Base-by-base conservation (phyloP, 768 basidiomycete genomes). In the Jaapia argillacea region DNA sequence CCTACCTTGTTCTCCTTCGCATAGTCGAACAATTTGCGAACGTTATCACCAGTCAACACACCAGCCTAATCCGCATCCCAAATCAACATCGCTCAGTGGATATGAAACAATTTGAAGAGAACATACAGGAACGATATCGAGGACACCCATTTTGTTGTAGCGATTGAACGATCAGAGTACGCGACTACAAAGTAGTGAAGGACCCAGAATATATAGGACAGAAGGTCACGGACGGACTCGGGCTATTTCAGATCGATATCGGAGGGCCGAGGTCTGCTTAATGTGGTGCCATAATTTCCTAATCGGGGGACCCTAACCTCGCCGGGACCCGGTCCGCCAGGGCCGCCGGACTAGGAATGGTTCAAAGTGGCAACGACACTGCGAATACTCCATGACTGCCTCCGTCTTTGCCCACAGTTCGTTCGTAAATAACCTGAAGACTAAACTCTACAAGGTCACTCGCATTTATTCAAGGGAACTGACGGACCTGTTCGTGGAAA, bases 21-120 rank as follows among this genome's bases (percentile, higher is more conserved):
- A 62, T 94, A 96, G 54, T 94, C 81, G 61, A 98, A 94, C 59
- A 99, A 67, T 65, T 92, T 93, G 66, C 90, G 81, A 55, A 90
- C 86, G 61, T 98, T 78, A 53, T 93, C 86, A 63, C 94, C 94
- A 47, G 91, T 93, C 60, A 99, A 67, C 48, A 99, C 94, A 51
- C 94, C 94, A 62, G 90, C 72, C 92, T 94, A 56, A 36, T 46
- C 40, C 41, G 45, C 36, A 21, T 23, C n/a, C n/a, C n/a, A n/a
- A 42, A 45, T 40, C 38, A 41, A 42, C 14, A 42, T 28, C 3
- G 38, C 36, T 47, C 23, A 45, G 37, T n/a, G n/a, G n/a, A n/a
- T n/a, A n/a, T n/a, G n/a, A n/a, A n/a, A n/a, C n/a, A n/a, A n/a
- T n/a, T n/a, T n/a, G n/a, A n/a, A n/a, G n/a, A n/a, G n/a, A 12